Percentiles rank a stretch among this genome's conserved stretches.
Conservation (phyloP, 257 asterid species). For the Penstemon davidsonii region DNA sequence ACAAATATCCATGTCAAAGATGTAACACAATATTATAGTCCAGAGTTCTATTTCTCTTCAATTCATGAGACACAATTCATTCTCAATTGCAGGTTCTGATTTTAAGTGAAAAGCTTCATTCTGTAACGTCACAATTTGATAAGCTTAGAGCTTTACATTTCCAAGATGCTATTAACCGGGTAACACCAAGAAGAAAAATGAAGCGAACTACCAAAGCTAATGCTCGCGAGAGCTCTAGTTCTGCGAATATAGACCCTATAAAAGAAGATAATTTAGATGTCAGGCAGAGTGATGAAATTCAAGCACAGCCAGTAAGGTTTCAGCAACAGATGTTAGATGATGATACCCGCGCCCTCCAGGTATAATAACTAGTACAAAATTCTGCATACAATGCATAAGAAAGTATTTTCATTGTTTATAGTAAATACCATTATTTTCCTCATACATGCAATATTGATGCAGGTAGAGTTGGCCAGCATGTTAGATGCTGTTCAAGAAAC, state of each 20-base stretch:
- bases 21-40: not conserved
- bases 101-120: conserved; percentile 84
- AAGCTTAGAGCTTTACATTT: conserved; percentile 90
- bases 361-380: conserved; percentile 24
- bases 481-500: conserved; percentile 88
- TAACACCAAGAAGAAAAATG: conserved; percentile 71
- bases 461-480: conserved; percentile 82
- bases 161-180: conserved; percentile 88
- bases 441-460: conserved; percentile 27
- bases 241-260: conserved; percentile 32
- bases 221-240: conserved; percentile 38
- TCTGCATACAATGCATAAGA: conserved; percentile 4
- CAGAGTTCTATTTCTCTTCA: not conserved
- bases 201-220: conserved; percentile 36
- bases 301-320: conserved; percentile 53
- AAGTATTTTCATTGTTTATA: not conserved
- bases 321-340: conserved; percentile 79
- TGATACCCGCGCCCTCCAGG: conserved; percentile 94
- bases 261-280: conserved; percentile 42
- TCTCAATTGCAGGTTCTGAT: conserved; percentile 66
- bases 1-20: conserved; percentile 2
- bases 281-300: conserved; percentile 46
- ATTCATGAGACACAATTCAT: not conserved
- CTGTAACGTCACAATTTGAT: conserved; percentile 86
- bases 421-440: not conserved